Evolutionary conservation across 371 early-diverging fungal species (phyloP), one percentile per base, ranked within the genome.

Genomic region (Fennellomyces sp.): DNA sequence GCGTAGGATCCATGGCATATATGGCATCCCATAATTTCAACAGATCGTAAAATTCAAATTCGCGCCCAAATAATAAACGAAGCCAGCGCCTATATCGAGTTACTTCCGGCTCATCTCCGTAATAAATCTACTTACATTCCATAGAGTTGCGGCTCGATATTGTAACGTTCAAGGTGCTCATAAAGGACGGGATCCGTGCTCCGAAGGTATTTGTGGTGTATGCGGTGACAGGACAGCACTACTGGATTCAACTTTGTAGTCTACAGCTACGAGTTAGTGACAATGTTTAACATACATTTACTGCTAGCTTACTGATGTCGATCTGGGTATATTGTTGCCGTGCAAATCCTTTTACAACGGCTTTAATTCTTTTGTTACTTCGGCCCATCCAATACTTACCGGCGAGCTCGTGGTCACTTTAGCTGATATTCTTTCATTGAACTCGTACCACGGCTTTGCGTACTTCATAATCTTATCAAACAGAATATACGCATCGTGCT

Each of bases 131-230:
- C 89, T 68, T 87, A 88, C 89, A 97, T 82, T 41, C 94, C 96
- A 73, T 91, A 97, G 11, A 97, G 82, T 67, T 97, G 97, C 2
- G 97, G 97, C 60, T 97, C 95, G 30, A 97, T 92, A 13, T 86
- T 87, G 55, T 91, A 82, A 33, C 68, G 65, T 48, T 81, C 85
- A 49, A 97, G 64, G 60, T 93, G 94, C 12, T 68, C 56, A 35
- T 82, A 88, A 17, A 96, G 79, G 11, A 84, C 78, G 13, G 81
- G 79, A 67, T 97, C 96, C 15, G 91, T 70, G 4, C 63, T 72
- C 27, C 76, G 78, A 29, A 97, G 77, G 58, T 88, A 72, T 33
- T 91, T 84, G 64, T 89, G 68, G 72, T 93, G 89, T 60, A 91
- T 81, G 51, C 86, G 78, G 65, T 84, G 77, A 73, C 94, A 88